Percentiles rank a stretch among this genome's conserved stretches.
Evolutionary conservation across 495 filamentous ascomycete species (phyloP).

Genomic region (Hyaloscypha bicolor): DNA sequence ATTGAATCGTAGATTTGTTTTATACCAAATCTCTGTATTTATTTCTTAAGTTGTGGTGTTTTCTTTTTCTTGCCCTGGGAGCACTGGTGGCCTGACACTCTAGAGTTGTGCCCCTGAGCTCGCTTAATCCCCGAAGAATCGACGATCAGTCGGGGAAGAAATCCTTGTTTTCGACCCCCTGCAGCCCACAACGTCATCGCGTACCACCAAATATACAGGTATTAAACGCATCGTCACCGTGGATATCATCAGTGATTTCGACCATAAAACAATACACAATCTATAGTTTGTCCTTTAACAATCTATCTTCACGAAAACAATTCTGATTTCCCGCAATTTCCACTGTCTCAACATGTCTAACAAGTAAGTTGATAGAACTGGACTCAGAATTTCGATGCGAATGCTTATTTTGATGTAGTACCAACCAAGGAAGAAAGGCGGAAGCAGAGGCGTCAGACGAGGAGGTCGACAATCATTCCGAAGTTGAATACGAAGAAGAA

Average conservation of each 20-base stretch:
- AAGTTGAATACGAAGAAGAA: neutral
- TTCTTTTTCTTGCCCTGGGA: no score
- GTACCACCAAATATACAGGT: neutral
- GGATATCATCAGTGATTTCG: neutral
- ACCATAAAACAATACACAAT: neutral
- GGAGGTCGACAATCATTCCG: neutral
- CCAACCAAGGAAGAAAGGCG: neutral
- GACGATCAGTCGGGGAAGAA: no score
- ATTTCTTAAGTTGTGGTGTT: no score
- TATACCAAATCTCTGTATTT: no score
- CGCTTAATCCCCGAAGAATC: no score
- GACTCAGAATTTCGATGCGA: neutral
- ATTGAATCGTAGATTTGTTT: constrained; percentile 28
- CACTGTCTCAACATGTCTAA: neutral
- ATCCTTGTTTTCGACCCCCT: neutral
- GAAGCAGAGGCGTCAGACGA: neutral
- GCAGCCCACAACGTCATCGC: neutral
- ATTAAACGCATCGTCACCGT: neutral
- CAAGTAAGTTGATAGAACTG: neutral
- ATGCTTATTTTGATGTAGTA: neutral
- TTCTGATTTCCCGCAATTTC: neutral
- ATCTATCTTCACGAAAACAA: neutral
- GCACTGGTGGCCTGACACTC: no score
- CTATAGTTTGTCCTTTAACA: neutral
- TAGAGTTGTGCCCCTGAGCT: no score